phyloP scores from a whole-genome alignment of 768 basidiomycete genomes.

The Termitomyces sp. region DNA sequence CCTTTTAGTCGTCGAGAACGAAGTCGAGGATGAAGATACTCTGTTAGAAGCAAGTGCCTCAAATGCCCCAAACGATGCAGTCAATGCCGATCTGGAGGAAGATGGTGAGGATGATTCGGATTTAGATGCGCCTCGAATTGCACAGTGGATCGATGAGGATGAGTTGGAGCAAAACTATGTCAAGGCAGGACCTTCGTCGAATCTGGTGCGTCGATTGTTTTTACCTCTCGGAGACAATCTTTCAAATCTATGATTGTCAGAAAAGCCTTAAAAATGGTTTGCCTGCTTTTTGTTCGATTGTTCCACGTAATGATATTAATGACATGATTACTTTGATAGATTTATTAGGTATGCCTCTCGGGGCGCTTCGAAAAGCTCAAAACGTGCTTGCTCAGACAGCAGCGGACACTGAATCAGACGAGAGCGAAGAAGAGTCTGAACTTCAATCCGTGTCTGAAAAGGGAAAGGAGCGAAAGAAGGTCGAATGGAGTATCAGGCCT shows the following conservation, averaged over 20 bases:
- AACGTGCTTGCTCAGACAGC: conserved; percentile 43
- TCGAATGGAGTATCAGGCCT: conserved; percentile 39
- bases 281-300: neutral
- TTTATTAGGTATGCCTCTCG: conserved; percentile 59
- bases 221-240: neutral
- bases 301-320: neutral
- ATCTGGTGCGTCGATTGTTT: conserved; percentile 24
- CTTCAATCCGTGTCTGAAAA: neutral
- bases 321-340: conserved; percentile 32
- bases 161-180: conserved; percentile 33
- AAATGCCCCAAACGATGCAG: conserved; percentile 20
- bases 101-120: conserved; percentile 29
- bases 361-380: conserved; percentile 64
- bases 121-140: conserved; percentile 53
- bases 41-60: neutral
- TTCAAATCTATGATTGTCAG: neutral
- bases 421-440: conserved; percentile 14
- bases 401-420: conserved; percentile 26
- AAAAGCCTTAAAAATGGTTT: conserved; percentile 9
- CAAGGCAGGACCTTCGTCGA: conserved; percentile 23
- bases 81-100: conserved; percentile 19
- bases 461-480: conserved; percentile 29
- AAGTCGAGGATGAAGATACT: conserved; percentile 6
- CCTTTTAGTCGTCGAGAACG: conserved; percentile 1
- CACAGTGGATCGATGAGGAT: conserved; percentile 59